Conservation (phyloP, 768 basidiomycete genomes). For the Auriscalpium vulgare region DNA sequence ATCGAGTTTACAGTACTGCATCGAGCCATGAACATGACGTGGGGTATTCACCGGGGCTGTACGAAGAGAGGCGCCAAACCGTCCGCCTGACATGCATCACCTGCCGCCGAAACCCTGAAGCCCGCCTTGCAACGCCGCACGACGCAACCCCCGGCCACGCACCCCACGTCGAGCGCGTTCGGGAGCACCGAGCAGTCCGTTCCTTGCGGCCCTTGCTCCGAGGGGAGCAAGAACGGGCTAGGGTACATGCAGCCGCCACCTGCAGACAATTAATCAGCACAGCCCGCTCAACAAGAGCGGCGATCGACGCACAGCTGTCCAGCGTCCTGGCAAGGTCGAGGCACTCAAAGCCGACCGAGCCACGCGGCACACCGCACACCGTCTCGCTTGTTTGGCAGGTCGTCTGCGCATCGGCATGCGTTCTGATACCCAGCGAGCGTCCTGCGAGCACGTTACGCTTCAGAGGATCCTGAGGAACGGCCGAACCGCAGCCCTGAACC, state of each 20-base stretch:
- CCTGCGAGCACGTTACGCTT: not conserved
- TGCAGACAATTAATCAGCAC: not conserved
- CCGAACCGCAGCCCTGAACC: conserved; percentile 33
- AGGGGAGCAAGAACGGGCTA: not conserved
- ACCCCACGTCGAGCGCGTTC: not conserved
- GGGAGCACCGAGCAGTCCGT: not conserved
- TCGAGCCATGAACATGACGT: too few species aligned
- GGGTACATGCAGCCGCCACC: conserved; percentile 1
- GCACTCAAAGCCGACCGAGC: conserved; percentile 31
- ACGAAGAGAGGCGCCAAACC: not conserved
- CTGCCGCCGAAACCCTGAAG: not conserved
- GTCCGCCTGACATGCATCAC: not conserved
- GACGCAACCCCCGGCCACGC: not conserved
- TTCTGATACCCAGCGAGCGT: conserved; percentile 15
- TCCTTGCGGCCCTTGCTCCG: not conserved
- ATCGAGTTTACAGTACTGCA: too few species aligned
- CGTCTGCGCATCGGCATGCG: conserved; percentile 24
- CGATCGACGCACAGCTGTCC: not conserved
- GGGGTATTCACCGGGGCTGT: not conserved
- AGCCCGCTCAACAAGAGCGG: not conserved
- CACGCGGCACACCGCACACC: conserved; percentile 31
- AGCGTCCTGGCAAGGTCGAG: conserved; percentile 26
- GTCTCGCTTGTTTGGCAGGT: conserved; percentile 23
- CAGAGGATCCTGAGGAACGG: conserved; percentile 21
- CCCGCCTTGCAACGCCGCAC: not conserved